Evolutionary conservation across 2,329 filamentous ascomycete species (phyloP).

Genomic region (Chaetomiaceae sp.): DNA sequence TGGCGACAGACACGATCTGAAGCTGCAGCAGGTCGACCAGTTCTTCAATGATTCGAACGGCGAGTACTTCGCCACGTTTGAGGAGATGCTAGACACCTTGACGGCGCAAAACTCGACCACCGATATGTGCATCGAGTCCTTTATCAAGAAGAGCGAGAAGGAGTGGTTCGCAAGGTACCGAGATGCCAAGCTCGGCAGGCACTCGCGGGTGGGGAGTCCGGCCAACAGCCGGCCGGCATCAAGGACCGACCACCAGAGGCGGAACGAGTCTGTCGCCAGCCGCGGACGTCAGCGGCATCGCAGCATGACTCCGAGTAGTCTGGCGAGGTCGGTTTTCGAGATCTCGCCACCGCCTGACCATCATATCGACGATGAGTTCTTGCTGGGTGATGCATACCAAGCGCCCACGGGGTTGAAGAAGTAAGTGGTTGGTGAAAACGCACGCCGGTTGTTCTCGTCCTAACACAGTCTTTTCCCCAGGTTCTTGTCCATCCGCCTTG

Average conservation of each 20-base stretch:
- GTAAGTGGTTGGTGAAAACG: constrained; percentile 33
- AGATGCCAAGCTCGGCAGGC: constrained; percentile 53
- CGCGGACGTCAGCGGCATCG: constrained; percentile 26
- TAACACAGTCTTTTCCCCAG: not conserved
- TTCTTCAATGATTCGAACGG: constrained; percentile 63
- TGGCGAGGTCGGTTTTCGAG: constrained; percentile 31
- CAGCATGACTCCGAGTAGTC: constrained; percentile 25
- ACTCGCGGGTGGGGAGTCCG: constrained; percentile 28
- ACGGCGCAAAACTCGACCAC: constrained; percentile 52
- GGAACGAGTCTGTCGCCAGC: constrained; percentile 26
- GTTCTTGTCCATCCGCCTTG: constrained; percentile 48
- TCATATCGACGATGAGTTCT: constrained; percentile 34
- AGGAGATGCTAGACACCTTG: constrained; percentile 51
- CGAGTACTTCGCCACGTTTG: constrained; percentile 56
- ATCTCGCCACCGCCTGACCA: constrained; percentile 25
- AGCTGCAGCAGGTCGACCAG: constrained; percentile 62
- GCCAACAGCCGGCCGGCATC: constrained; percentile 24
- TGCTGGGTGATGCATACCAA: constrained; percentile 43
- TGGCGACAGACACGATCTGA: constrained; percentile 26
- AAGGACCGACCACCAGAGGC: constrained; percentile 12
- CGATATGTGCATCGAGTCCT: constrained; percentile 61
- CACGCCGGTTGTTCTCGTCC: not conserved
- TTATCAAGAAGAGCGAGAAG: constrained; percentile 61
- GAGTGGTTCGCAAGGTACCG: constrained; percentile 60
- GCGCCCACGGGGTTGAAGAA: constrained; percentile 51